Conservation (phyloP, 768 basidiomycete species). For the Mycena venus region DNA sequence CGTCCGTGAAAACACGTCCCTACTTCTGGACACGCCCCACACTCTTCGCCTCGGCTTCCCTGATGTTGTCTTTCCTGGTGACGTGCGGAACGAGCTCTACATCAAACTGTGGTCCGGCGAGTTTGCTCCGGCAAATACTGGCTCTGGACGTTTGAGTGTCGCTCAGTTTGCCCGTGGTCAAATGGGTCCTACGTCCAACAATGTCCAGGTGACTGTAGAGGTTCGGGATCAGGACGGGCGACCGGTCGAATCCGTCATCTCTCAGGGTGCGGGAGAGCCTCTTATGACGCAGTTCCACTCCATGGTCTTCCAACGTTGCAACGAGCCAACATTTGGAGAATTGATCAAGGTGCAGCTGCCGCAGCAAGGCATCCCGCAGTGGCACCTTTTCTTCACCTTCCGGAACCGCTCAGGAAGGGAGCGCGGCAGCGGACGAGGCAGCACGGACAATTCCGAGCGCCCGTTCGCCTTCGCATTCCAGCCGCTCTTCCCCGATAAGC, state of each 20-base stretch:
- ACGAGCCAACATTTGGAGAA: slow-evolving; percentile 93
- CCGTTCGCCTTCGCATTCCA: slow-evolving; percentile 96
- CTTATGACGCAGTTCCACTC: slow-evolving; percentile 87
- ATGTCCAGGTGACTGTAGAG: slow-evolving; percentile 93
- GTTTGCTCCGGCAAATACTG: slow-evolving; percentile 71
- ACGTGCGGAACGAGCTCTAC: slow-evolving; percentile 94
- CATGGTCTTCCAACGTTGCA: slow-evolving; percentile 90
- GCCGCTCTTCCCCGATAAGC: slow-evolving; percentile 83
- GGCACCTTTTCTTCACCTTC: slow-evolving; percentile 97
- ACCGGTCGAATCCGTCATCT: slow-evolving; percentile 78
- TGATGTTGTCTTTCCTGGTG: slow-evolving; percentile 95
- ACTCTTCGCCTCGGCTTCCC: slow-evolving; percentile 94
- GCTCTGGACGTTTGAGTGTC: slow-evolving; percentile 68
- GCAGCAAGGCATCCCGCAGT: slow-evolving; percentile 73
- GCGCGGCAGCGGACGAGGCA: slow-evolving; percentile 53
- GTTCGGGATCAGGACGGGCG: slow-evolving; percentile 81
- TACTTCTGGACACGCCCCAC: slow-evolving; percentile 84
- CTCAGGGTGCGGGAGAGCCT: slow-evolving; percentile 89
- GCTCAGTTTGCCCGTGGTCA: slow-evolving; percentile 71
- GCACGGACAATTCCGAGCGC: slow-evolving; percentile 65
- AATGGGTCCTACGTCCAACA: slow-evolving; percentile 68
- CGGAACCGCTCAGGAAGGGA: slow-evolving; percentile 75
- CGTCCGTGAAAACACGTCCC: slow-evolving; percentile 85
- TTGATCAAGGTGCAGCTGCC: slow-evolving; percentile 90
- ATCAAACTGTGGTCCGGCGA: slow-evolving; percentile 97